Percentiles rank a stretch among this genome's conserved stretches.
Conservation (phyloP, 306 rosid genomes). For the Trifolium subterraneum region DNA sequence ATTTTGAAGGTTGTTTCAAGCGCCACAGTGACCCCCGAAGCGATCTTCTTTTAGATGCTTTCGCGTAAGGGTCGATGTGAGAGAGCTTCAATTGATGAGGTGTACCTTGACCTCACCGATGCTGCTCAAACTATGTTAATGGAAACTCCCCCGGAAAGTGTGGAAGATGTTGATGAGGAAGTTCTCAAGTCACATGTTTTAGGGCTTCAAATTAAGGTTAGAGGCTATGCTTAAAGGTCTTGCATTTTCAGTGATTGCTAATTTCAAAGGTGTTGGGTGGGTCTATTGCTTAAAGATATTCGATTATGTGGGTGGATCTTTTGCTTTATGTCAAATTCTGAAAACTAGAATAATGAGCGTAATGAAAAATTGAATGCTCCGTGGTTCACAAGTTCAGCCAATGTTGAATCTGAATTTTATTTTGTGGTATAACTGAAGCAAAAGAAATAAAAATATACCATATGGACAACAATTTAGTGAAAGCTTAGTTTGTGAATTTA, state of each 20-base stretch:
- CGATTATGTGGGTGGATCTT: neutral
- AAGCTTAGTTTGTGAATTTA: neutral
- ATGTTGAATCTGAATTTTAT: constrained; percentile 24
- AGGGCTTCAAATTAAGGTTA: constrained; percentile 74
- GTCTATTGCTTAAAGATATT: neutral
- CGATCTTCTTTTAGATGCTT: too few species aligned
- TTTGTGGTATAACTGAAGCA: neutral
- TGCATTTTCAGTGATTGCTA: constrained; percentile 16
- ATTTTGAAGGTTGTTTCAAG: constrained; percentile 74
- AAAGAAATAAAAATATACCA: neutral
- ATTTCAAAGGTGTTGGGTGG: constrained; percentile 4
- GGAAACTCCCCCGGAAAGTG: constrained; percentile 69
- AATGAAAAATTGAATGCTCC: constrained; percentile 8
- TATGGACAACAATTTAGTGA: neutral
- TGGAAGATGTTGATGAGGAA: constrained; percentile 66
- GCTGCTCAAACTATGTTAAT: constrained; percentile 81
- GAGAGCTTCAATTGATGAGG: constrained; percentile 98
- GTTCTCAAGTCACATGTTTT: constrained; percentile 83
- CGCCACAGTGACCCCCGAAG: too few species aligned
- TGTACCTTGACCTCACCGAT: constrained; percentile 87
- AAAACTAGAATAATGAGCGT: neutral
- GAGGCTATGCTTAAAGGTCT: constrained; percentile 36
- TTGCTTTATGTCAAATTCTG: constrained; percentile 17
- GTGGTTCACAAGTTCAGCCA: constrained; percentile 5
- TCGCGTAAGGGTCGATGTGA: constrained; percentile 87